Percentiles rank a stretch among this genome's conserved stretches.
These are phyloP conservation scores for Drechslerella dactyloides DNA, from an alignment of 2,329 filamentous ascomycete species.

Conservation along the genomic window DNA sequence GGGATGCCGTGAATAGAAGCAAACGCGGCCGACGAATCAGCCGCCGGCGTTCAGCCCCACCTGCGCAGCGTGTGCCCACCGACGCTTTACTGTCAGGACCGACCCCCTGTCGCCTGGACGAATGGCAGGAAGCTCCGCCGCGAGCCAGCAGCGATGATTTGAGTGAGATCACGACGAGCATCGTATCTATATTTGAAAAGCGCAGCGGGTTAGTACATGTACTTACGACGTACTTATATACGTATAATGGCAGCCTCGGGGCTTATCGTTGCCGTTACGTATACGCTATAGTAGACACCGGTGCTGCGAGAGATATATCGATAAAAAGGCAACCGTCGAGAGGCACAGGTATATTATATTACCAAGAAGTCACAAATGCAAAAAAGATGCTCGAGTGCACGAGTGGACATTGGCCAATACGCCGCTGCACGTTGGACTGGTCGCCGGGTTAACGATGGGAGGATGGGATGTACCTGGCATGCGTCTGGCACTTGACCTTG, in stretches of 20 bases:
- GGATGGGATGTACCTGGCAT: too few species aligned
- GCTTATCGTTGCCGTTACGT: too few species aligned
- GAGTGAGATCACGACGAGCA: background rate
- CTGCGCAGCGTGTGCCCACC: background rate
- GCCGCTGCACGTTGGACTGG: background rate
- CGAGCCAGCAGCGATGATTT: conserved; percentile 4
- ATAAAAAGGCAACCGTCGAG: background rate
- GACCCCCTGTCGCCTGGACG: conserved; percentile 23
- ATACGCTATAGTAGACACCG: too few species aligned
- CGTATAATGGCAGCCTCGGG: too few species aligned
- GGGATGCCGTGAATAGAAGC: conserved; percentile 28
- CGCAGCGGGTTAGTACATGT: background rate
- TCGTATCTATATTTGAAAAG: too few species aligned
- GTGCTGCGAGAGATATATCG: too few species aligned
- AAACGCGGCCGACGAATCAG: conserved; percentile 33
- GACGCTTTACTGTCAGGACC: conserved; percentile 47
- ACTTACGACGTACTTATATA: background rate
- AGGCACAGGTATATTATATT: background rate
- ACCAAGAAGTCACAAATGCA: conserved; percentile 4
- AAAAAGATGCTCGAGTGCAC: too few species aligned
- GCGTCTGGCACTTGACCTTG: background rate
- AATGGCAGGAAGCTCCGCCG: conserved; percentile 47
- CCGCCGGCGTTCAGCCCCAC: conserved; percentile 40
- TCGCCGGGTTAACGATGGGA: background rate
- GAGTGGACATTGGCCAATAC: too few species aligned